Evolutionary conservation across 305 asterid species (phyloP).

Genomic region (Fraxinus latifolia): DNA sequence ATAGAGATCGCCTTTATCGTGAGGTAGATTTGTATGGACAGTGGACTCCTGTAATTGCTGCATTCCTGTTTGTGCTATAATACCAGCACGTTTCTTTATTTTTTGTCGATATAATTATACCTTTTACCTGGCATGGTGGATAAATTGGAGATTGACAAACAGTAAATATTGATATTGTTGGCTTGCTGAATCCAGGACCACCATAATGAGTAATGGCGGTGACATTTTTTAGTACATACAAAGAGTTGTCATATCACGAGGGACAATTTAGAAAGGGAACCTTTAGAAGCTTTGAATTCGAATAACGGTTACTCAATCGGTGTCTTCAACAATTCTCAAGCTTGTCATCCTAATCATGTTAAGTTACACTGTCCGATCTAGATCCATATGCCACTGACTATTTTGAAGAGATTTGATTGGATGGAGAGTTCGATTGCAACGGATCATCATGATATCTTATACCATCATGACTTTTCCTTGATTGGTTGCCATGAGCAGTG

Average conservation of each 20-base stretch:
- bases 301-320: neutral
- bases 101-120: neutral
- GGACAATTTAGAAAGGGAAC: neutral
- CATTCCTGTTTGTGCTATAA: neutral
- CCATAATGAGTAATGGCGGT: neutral
- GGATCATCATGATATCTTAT: neutral
- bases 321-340: neutral
- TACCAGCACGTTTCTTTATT: neutral
- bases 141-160: neutral
- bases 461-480: neutral
- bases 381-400: neutral
- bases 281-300: neutral
- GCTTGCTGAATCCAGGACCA: neutral
- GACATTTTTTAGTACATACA: neutral
- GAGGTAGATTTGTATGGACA: neutral
- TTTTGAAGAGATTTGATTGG: neutral
- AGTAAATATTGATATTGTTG: neutral
- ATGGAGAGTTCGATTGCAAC: neutral
- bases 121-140: neutral
- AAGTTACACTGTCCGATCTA: neutral
- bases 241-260: neutral
- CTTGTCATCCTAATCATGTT: neutral
- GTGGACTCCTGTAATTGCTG: neutral
- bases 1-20: neutral
- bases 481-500: neutral